phyloP scores from a whole-genome alignment of 2,329 filamentous ascomycete species.

The Coniochaeta sp. region DNA sequence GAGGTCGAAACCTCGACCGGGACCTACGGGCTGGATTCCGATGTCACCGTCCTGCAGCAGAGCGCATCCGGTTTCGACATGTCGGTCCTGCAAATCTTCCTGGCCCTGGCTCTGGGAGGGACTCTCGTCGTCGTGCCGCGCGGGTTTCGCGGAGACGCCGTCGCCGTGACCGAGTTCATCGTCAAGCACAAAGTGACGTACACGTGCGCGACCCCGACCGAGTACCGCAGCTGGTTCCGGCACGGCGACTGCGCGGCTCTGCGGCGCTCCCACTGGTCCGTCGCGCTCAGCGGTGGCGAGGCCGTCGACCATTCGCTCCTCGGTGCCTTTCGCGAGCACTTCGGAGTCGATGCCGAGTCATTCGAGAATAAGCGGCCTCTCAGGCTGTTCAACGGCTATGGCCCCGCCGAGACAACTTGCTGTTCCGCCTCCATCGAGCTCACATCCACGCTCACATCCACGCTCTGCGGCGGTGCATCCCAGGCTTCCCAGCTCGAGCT shows the following conservation, averaged over 20 bases:
- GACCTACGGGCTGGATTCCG: background rate
- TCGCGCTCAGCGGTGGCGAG: slow-evolving; percentile 26
- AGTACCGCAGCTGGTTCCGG: slow-evolving; percentile 18
- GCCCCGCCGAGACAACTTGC: slow-evolving; percentile 17
- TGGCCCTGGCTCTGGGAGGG: slow-evolving; percentile 22
- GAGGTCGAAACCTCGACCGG: slow-evolving; percentile 10
- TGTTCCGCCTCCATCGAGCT: slow-evolving; percentile 5
- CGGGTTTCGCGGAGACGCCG: slow-evolving; percentile 22
- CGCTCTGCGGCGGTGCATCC: too few species aligned
- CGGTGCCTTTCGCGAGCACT: too few species aligned
- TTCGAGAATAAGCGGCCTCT: too few species aligned
- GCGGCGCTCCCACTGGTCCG: slow-evolving; percentile 16
- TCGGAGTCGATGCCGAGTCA: too few species aligned
- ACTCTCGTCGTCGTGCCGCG: slow-evolving; percentile 21
- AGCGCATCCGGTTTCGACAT: slow-evolving; percentile 26
- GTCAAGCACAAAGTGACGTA: slow-evolving; percentile 19
- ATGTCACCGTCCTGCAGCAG: slow-evolving; percentile 23
- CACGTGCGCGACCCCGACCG: slow-evolving; percentile 27
- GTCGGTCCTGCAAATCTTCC: slow-evolving; percentile 22
- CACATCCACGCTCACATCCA: too few species aligned
- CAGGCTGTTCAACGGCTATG: slow-evolving; percentile 18
- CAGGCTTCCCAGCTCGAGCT: too few species aligned
- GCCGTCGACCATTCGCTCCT: slow-evolving; percentile 3
- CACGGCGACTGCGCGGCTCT: slow-evolving; percentile 11
- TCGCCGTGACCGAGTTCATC: slow-evolving; percentile 23